These are phyloP conservation scores for Penstemon davidsonii DNA, from an alignment of 257 asterid species.

Conservation along the genomic window DNA sequence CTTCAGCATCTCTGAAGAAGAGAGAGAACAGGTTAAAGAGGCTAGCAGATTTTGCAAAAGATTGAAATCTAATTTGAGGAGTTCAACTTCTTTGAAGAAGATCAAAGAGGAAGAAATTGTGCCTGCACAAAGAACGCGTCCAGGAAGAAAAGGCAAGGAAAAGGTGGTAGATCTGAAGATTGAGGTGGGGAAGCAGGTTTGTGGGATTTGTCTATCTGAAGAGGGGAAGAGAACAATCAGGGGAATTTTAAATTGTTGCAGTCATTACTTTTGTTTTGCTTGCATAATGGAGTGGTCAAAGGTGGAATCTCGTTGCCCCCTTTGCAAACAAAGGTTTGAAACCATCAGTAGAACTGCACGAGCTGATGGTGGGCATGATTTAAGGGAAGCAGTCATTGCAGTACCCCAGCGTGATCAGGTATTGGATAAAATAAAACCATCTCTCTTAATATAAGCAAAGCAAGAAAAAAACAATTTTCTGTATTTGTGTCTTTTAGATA, in stretches of 20 bases:
- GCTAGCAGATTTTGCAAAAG: constrained; percentile 54
- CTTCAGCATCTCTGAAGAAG: constrained; percentile 85
- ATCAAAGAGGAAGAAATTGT: constrained; percentile 35
- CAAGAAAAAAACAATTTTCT: constrained; percentile 10
- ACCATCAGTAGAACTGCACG: constrained; percentile 64
- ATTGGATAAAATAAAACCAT: constrained; percentile 2
- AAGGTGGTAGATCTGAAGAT: constrained; percentile 54
- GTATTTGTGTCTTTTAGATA: background rate
- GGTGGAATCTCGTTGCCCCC: constrained; percentile 94
- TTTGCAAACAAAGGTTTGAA: constrained; percentile 83
- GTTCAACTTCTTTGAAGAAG: constrained; percentile 38
- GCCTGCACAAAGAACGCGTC: constrained; percentile 42
- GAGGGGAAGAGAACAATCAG: constrained; percentile 72
- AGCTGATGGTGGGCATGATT: constrained; percentile 49
- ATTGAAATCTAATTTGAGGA: constrained; percentile 45
- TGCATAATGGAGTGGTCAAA: constrained; percentile 98
- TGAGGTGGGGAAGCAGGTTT: constrained; percentile 72
- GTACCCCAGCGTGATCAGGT: constrained; percentile 97
- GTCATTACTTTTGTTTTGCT: constrained; percentile 86
- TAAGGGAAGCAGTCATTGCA: constrained; percentile 51
- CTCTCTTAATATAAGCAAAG: constrained; percentile 8
- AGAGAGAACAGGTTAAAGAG: constrained; percentile 84
- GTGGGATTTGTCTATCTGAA: constrained; percentile 90
- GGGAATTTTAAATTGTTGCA: constrained; percentile 80
- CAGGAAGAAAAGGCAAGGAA: constrained; percentile 65